Percentiles rank a stretch among this genome's conserved stretches.
Conservation (phyloP, 768 basidiomycete species). For the Xerocomellus amylosporus region DNA sequence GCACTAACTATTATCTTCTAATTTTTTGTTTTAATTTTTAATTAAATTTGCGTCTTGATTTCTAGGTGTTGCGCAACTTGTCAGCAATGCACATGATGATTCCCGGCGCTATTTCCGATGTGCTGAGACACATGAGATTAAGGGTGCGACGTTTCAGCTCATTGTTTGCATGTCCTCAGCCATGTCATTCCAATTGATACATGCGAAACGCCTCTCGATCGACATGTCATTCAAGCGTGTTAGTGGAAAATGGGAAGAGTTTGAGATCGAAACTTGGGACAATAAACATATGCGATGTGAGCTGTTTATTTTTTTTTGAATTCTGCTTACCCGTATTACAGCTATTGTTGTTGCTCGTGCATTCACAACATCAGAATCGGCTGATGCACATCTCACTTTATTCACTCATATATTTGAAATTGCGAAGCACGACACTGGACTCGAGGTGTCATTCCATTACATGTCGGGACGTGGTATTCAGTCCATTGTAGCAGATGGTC, state of each 20-base stretch:
- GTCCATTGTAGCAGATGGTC: slow-evolving; percentile 5
- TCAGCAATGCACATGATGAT: neutral
- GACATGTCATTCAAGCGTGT: neutral
- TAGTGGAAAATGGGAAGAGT: neutral
- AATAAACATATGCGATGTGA: neutral
- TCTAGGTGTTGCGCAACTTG: neutral
- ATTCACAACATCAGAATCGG: slow-evolving; percentile 2
- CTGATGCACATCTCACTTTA: neutral
- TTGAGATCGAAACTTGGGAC: slow-evolving; percentile 5
- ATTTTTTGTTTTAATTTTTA: neutral
- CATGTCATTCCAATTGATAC: neutral
- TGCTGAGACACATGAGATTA: neutral
- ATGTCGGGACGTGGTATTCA: neutral
- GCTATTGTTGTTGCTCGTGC: slow-evolving; percentile 1
- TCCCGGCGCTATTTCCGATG: neutral
- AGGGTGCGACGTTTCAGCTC: neutral
- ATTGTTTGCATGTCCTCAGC: neutral
- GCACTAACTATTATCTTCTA: neutral
- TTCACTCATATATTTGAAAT: slow-evolving; percentile 6
- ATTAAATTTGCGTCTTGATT: neutral
- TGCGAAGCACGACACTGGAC: neutral
- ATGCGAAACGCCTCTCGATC: neutral
- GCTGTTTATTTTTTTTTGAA: neutral
- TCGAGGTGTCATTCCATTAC: neutral
- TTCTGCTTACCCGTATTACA: neutral